Base-by-base conservation (phyloP, 139 green algal genomes). In the Tetraselmis chui region DNA sequence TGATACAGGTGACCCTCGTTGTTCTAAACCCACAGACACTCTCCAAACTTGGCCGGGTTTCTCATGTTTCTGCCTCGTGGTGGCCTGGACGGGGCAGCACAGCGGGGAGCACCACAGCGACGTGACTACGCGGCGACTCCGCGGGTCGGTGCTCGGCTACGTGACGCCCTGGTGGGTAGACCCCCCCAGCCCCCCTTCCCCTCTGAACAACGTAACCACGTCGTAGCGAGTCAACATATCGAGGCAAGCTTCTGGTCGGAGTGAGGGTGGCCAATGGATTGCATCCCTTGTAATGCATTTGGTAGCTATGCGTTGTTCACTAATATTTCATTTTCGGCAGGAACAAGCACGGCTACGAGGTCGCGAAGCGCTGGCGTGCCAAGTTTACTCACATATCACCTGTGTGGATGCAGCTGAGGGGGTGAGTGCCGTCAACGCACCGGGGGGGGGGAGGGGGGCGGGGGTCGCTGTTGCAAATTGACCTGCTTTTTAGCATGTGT, bases 331-430 rank as follows among this genome's bases (percentile, higher is more conserved):
- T n/a, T n/a, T n/a, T n/a, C n/a, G n/a, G 1, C 85, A 88, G 88
- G 87, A 93, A 93, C 79, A 59, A 26, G 29, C 81, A 86, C 26
- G 89, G 89, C 1, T 93, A 92, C 82, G 84, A 90, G 25, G 76
- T 92, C 24, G 89, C 91, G 0, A 80, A 86, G 29, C 81, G 28
- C 22, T 93, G 87, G 30, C 78, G 82, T 0, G 76, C 59, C 29
- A 94, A 94, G 77, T 88, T 94, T 45, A 92, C 88, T 29, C 90
- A 92, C 27, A 81, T 94, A 29, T 86, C 89, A 22, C 91, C 91
- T 23, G 91, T 94, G 23, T 94, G 91, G 91, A 93, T 90, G 78
- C 91, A 94, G 78, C 75, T 94, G 31, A 85, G 82, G 32, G 5
- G 30, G 25, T 2, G 31, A 2, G 31, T 81, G 77, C 80, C 30